A percentile compares a stretch with the other conserved stretches of the same genome.
Conservation (phyloP, 345 rosid species). For the Angophora floribunda region DNA sequence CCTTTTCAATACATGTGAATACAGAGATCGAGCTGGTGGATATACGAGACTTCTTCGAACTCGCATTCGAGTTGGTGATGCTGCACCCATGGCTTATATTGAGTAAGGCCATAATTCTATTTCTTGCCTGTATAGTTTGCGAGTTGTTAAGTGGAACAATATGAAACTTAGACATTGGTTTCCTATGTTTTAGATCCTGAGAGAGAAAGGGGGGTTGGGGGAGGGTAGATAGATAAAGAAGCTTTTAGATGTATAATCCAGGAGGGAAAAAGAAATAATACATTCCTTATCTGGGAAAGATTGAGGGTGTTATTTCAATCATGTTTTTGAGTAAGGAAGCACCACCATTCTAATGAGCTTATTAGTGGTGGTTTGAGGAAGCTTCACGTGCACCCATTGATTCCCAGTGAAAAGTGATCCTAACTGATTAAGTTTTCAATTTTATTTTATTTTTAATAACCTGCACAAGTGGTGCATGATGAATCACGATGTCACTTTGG, state of each 20-base stretch:
- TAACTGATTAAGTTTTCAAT: background rate
- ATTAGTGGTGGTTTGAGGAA: background rate
- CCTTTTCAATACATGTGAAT: background rate
- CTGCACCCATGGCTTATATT: slow-evolving; percentile 91
- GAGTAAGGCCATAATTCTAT: slow-evolving; percentile 49
- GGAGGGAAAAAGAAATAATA: background rate
- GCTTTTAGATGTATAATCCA: background rate
- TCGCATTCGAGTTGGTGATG: slow-evolving; percentile 91
- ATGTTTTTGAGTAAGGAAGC: background rate
- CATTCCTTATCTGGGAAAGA: background rate
- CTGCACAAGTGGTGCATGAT: background rate
- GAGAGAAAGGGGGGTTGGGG: background rate
- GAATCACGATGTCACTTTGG: background rate
- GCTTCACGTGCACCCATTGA: background rate
- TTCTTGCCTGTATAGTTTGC: background rate
- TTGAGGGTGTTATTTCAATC: background rate
- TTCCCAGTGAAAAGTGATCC: background rate
- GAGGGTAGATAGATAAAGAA: background rate
- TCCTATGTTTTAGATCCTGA: background rate
- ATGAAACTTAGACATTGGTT: background rate
- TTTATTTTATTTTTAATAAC: background rate
- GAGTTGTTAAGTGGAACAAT: background rate
- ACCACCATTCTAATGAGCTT: background rate
- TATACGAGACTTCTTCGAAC: slow-evolving; percentile 86
- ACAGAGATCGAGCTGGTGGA: slow-evolving; percentile 88